A percentile compares a stretch with the other conserved stretches of the same genome.
These are phyloP conservation scores for Podospora didyma DNA, from an alignment of 495 filamentous ascomycete species.

Conservation along the genomic window DNA sequence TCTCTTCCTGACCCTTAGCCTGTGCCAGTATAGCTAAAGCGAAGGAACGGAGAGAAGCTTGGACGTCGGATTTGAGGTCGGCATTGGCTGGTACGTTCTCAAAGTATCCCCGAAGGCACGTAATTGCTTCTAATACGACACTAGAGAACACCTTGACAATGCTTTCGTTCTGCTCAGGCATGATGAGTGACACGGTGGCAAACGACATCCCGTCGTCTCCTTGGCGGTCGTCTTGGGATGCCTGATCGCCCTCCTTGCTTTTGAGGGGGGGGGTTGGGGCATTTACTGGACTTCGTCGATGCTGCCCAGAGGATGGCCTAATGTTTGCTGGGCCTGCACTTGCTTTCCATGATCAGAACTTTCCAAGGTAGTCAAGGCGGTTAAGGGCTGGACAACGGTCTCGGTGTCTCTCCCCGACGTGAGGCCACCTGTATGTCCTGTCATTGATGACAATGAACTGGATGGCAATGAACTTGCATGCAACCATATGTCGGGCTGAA, in stretches of 20 bases:
- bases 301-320: neutral
- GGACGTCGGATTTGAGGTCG: too few relatives aligned
- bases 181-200: neutral
- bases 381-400: neutral
- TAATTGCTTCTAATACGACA: neutral
- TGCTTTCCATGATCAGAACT: neutral
- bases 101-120: too few relatives aligned
- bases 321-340: neutral
- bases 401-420: neutral
- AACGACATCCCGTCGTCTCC: neutral
- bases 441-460: too few relatives aligned
- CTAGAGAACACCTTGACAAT: neutral
- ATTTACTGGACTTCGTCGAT: neutral
- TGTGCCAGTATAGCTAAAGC: neutral
- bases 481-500: too few relatives aligned
- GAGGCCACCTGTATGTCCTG: neutral
- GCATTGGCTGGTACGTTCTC: too few relatives aligned
- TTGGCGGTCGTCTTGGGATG: neutral
- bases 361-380: neutral
- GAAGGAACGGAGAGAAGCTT: neutral
- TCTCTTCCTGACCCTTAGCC: neutral
- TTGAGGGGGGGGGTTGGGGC: neutral
- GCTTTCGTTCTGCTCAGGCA: neutral
- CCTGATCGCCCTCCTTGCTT: neutral
- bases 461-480: too few relatives aligned